Evolutionary conservation across 768 basidiomycete species (phyloP).

Genomic region (Leccinum broughii): DNA sequence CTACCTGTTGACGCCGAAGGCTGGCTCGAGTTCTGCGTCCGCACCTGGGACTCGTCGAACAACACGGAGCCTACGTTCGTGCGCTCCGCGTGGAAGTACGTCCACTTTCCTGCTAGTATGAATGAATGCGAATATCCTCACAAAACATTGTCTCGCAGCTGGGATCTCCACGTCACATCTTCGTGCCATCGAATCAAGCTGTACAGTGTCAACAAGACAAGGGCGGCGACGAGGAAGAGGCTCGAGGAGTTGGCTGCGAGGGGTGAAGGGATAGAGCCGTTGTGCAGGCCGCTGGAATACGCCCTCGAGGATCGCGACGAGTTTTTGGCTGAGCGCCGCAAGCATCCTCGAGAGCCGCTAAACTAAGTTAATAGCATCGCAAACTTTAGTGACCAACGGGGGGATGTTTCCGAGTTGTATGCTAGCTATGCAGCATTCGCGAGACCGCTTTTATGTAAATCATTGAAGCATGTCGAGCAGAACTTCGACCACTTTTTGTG

Average conservation of each 20-base stretch:
- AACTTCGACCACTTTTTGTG: too few species aligned
- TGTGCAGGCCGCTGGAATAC: slow-evolving; percentile 13
- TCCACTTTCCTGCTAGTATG: neutral
- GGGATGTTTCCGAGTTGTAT: neutral
- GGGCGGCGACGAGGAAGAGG: slow-evolving; percentile 43
- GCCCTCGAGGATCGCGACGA: slow-evolving; percentile 10
- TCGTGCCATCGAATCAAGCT: slow-evolving; percentile 55
- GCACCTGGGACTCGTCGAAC: slow-evolving; percentile 58
- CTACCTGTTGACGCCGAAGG: slow-evolving; percentile 55
- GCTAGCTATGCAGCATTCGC: neutral
- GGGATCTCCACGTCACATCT: slow-evolving; percentile 55
- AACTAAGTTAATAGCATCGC: neutral
- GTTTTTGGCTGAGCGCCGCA: slow-evolving; percentile 4
- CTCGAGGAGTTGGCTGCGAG: slow-evolving; percentile 40
- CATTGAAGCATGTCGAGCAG: too few species aligned
- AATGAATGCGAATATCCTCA: neutral
- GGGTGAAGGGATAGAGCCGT: slow-evolving; percentile 33
- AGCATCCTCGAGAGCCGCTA: slow-evolving; percentile 12
- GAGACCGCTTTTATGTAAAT: too few species aligned
- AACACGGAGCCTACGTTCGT: slow-evolving; percentile 58
- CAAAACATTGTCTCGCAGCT: slow-evolving; percentile 34
- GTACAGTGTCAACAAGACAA: slow-evolving; percentile 49
- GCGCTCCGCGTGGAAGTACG: slow-evolving; percentile 56
- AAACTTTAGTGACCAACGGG: neutral
- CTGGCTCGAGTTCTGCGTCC: slow-evolving; percentile 56